Conservation (phyloP, 495 filamentous ascomycete species). For the Hyaloscypha bicolor region DNA sequence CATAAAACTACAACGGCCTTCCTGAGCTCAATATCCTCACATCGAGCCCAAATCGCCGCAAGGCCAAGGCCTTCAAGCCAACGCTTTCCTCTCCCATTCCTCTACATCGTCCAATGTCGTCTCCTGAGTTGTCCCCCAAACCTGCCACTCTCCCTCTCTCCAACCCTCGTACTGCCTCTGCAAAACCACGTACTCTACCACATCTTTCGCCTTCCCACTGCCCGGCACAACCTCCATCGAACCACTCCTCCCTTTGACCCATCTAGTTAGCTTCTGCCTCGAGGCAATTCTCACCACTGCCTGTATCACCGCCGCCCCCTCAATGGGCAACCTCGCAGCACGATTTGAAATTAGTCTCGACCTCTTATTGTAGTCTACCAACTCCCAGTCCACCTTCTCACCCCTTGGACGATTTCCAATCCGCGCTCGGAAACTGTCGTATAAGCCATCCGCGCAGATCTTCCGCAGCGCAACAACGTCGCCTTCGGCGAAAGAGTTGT, state of each 20-base stretch:
- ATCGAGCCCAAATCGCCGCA: background rate
- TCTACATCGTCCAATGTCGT: conserved; percentile 54
- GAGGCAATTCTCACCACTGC: conserved; percentile 71
- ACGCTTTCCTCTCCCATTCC: conserved; percentile 15
- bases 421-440: conserved; percentile 52
- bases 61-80: background rate
- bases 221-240: conserved; percentile 43
- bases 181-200: conserved; percentile 78
- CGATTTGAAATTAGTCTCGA: conserved; percentile 65
- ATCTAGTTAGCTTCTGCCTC: conserved; percentile 60
- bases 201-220: conserved; percentile 60
- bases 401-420: conserved; percentile 56
- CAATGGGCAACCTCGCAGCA: conserved; percentile 50
- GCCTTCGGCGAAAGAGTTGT: conserved; percentile 68
- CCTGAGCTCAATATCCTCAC: background rate
- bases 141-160: conserved; percentile 64
- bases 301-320: conserved; percentile 61
- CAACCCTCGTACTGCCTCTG: conserved; percentile 59
- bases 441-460: conserved; percentile 64
- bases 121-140: conserved; percentile 72
- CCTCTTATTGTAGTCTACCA: conserved; percentile 61
- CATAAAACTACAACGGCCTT: background rate
- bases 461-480: conserved; percentile 57
- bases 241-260: conserved; percentile 33
- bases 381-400: conserved; percentile 62